Conservation (phyloP, 2,329 filamentous ascomycete species). For the Cladosporium sp. region DNA sequence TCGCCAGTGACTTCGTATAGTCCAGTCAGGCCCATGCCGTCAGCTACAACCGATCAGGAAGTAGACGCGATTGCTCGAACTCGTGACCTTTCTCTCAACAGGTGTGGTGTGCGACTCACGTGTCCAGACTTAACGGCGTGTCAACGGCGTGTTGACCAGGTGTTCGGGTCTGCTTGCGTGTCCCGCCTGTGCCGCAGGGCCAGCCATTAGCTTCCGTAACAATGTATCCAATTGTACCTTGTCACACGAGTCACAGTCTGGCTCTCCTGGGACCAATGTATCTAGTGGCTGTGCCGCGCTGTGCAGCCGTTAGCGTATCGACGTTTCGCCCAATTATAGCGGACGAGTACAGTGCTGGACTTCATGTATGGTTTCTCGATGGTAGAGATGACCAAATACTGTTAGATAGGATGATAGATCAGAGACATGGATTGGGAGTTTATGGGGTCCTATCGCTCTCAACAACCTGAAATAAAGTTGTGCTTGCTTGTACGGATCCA, state of each 20-base stretch:
- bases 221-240: neutral
- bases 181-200: neutral
- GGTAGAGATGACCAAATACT: neutral
- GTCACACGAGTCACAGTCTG: neutral
- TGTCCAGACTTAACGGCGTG: neutral
- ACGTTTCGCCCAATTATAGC: neutral
- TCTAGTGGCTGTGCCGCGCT: neutral
- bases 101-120: neutral
- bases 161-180: neutral
- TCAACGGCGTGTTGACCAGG: neutral
- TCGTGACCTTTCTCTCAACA: neutral
- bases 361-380: neutral
- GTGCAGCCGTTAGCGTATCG: neutral
- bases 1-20: neutral
- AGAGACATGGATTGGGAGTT: neutral
- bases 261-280: neutral
- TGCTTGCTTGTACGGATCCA: neutral
- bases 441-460: neutral
- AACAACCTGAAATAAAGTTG: neutral
- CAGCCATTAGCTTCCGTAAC: constrained; percentile 7
- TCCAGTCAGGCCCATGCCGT: too few relatives aligned
- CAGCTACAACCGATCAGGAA: neutral
- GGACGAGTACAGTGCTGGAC: neutral
- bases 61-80: neutral
- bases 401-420: neutral